Percentiles rank a stretch among this genome's conserved stretches.
phyloP scores from a whole-genome alignment of 2,329 filamentous ascomycete species.

The Ceratocystis variospora region DNA sequence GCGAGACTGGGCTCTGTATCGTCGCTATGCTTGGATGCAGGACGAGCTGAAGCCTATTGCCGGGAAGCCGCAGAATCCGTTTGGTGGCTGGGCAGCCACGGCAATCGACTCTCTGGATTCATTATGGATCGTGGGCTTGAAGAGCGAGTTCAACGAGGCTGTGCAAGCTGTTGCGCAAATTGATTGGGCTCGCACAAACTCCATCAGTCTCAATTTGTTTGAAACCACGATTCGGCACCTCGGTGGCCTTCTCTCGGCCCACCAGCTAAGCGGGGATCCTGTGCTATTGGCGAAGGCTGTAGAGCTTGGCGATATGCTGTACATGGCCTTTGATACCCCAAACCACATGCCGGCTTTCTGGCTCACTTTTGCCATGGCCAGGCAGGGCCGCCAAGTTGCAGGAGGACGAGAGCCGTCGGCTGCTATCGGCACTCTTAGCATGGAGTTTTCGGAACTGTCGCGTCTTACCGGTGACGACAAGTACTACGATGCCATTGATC shows the following conservation, averaged over 20 bases:
- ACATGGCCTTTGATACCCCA: constrained; percentile 41
- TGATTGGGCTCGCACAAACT: constrained; percentile 37
- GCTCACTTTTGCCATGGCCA: constrained; percentile 33
- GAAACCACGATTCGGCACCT: constrained; percentile 44
- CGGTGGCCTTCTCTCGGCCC: constrained; percentile 38
- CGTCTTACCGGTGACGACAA: constrained; percentile 59
- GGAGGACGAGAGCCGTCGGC: constrained; percentile 38
- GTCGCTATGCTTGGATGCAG: constrained; percentile 36
- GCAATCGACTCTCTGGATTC: constrained; percentile 48
- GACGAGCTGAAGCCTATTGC: constrained; percentile 40
- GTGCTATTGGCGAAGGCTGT: constrained; percentile 36
- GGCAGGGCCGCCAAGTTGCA: constrained; percentile 33
- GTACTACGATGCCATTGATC: constrained; percentile 60
- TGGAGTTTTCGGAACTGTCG: constrained; percentile 63
- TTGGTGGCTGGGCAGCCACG: constrained; percentile 44
- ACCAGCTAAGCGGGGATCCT: constrained; percentile 35
- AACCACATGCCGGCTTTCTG: constrained; percentile 36
- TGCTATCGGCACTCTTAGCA: constrained; percentile 48
- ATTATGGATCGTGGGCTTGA: constrained; percentile 47
- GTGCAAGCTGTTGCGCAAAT: constrained; percentile 35
- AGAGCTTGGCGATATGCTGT: constrained; percentile 42
- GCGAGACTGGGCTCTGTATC: constrained; percentile 39
- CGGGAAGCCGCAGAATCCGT: constrained; percentile 33
- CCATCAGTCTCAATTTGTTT: constrained; percentile 35
- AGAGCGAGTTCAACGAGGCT: constrained; percentile 42